Evolutionary conservation across 169 alveolate species (phyloP).

Genomic region (Neospora caninum): DNA sequence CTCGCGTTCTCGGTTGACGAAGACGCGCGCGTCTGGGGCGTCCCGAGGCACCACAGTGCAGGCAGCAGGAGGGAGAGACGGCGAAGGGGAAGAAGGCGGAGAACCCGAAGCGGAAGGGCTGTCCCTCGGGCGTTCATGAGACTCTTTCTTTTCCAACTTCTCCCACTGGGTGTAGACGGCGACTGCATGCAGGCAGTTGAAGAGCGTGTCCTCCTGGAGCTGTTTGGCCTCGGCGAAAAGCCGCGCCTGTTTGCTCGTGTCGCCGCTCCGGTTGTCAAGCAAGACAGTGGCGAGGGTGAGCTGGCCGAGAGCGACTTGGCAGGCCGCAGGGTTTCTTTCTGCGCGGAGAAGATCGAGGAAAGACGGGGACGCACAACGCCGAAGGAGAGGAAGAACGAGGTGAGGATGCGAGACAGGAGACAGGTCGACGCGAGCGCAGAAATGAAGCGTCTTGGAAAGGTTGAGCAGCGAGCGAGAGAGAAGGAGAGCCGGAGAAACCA

Average conservation of each 20-base stretch:
- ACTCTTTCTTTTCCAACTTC: background rate
- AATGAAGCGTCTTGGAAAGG: constrained; percentile 44
- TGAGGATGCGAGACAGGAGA: background rate
- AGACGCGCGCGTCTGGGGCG: background rate
- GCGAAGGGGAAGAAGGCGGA: background rate
- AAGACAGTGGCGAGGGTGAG: constrained; percentile 13
- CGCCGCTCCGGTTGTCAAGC: background rate
- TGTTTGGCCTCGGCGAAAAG: background rate
- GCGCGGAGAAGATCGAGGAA: constrained; percentile 34
- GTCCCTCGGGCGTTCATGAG: background rate
- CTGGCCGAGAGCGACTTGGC: constrained; percentile 56
- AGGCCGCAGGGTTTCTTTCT: constrained; percentile 45
- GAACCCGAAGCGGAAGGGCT: background rate
- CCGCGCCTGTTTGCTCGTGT: background rate
- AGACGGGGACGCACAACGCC: constrained; percentile 36
- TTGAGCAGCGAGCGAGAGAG: constrained; percentile 28
- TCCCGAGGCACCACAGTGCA: background rate
- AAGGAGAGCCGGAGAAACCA: background rate
- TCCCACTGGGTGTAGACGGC: background rate
- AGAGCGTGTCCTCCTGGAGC: background rate
- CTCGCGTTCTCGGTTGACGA: background rate
- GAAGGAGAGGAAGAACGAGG: constrained; percentile 20
- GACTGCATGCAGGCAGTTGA: background rate
- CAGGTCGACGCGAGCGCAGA: constrained; percentile 31
- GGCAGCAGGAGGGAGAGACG: background rate